Evolutionary conservation across 192 early-diverging fungal species (phyloP).

Genomic region (Umbelopsis isabellina): DNA sequence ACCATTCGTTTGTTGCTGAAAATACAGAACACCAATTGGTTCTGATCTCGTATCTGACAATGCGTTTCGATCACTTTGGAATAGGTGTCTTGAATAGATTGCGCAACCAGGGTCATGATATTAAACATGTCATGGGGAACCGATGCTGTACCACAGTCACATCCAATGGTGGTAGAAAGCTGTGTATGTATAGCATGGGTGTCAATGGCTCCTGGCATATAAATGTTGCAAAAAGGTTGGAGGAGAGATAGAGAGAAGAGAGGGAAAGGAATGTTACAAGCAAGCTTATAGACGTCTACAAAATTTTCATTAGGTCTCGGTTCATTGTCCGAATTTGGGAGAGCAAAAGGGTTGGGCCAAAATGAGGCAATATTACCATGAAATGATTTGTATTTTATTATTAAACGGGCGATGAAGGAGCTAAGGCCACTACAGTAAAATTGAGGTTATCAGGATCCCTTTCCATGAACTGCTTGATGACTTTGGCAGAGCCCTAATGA

Average conservation of each 20-base stretch:
- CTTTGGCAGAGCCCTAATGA: conserved; percentile 53
- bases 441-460: conserved; percentile 67
- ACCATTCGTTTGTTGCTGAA: not conserved
- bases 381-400: too few species aligned
- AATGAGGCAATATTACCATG: not conserved
- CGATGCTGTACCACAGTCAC: not conserved
- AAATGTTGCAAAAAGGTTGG: not conserved
- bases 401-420: conserved; percentile 3
- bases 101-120: not conserved
- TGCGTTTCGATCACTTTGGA: not conserved
- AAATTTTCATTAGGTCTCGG: not conserved
- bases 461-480: conserved; percentile 67
- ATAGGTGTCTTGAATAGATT: conserved; percentile 4
- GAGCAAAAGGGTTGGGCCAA: not conserved
- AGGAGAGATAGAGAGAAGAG: not conserved
- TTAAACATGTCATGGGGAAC: not conserved
- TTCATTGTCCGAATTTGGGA: conserved; percentile 19
- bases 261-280: not conserved
- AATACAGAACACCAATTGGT: not conserved
- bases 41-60: not conserved
- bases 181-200: not conserved
- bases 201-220: conserved; percentile 15
- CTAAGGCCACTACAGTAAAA: conserved; percentile 68
- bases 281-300: not conserved
- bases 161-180: not conserved